These are phyloP conservation scores for Fusarium circinatum DNA, from an alignment of 2,329 filamentous ascomycete genomes.

Conservation along the genomic window DNA sequence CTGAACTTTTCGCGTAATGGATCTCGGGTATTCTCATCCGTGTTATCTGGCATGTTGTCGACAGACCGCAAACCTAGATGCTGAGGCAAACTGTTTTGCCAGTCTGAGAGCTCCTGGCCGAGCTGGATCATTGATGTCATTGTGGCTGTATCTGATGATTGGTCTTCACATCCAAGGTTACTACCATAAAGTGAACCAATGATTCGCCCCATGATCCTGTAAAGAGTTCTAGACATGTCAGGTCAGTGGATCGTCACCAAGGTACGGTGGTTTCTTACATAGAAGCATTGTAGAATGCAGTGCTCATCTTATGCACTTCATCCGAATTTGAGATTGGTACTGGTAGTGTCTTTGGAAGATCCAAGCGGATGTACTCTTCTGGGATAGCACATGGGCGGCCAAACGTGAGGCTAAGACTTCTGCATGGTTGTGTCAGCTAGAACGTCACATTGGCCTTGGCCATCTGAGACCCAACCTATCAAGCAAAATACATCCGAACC, in stretches of 20 bases:
- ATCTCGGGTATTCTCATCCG: neutral
- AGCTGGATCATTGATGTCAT: constrained; percentile 16
- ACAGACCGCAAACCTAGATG: neutral
- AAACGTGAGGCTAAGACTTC: constrained; percentile 30
- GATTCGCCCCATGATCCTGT: constrained; percentile 17
- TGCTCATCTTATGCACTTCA: neutral
- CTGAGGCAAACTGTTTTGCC: constrained; percentile 1
- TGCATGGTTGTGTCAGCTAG: neutral
- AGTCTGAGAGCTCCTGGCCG: constrained; percentile 27
- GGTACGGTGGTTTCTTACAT: neutral
- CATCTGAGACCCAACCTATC: too few species aligned
- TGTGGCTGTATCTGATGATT: constrained; percentile 1
- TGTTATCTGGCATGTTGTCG: neutral
- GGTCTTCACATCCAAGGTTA: constrained; percentile 23
- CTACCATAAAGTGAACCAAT: constrained; percentile 21
- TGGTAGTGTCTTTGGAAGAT: constrained; percentile 1
- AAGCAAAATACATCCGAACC: constrained; percentile 46
- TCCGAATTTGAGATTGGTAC: neutral
- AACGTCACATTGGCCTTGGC: rapidly evolving
- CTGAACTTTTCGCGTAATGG: neutral
- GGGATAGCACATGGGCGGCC: constrained; percentile 27
- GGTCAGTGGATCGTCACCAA: rapidly evolving
- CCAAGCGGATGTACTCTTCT: constrained; percentile 25
- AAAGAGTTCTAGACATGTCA: neutral
- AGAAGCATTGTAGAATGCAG: constrained; percentile 23